These are phyloP conservation scores for Penicillium tannophilum DNA, from an alignment of 495 filamentous ascomycete genomes.

Conservation along the genomic window DNA sequence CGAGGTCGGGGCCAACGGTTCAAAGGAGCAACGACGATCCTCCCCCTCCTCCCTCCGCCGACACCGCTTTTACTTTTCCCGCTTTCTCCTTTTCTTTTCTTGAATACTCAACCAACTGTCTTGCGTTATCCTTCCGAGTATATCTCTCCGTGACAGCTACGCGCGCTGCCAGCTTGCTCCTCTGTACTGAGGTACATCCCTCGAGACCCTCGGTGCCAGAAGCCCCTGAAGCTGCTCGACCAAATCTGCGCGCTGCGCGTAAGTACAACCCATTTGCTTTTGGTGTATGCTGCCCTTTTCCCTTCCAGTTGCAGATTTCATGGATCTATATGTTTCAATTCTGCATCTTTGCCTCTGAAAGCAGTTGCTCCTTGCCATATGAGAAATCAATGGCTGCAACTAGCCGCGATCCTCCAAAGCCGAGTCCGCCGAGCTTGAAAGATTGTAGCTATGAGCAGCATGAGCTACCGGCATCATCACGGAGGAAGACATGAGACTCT, in stretches of 20 bases:
- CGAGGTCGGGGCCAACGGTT: not conserved
- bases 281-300: conserved; percentile 1
- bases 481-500: not conserved
- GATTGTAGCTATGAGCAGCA: conserved; percentile 1
- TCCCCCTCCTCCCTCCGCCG: conserved; percentile 20
- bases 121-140: conserved; percentile 11
- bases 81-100: conserved; percentile 27
- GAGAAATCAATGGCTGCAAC: conserved; percentile 3
- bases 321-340: not conserved
- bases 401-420: not conserved
- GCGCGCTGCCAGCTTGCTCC: conserved; percentile 1
- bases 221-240: conserved; percentile 22
- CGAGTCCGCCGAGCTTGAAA: not conserved
- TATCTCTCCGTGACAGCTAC: not conserved
- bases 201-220: conserved; percentile 2
- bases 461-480: not conserved
- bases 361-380: not conserved
- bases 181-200: conserved; percentile 1
- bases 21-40: conserved; percentile 27
- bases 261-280: conserved; percentile 20
- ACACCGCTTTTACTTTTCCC: conserved; percentile 34
- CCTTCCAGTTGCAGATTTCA: not conserved
- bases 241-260: conserved; percentile 21
- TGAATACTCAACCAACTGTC: conserved; percentile 14
- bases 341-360: not conserved